A percentile compares a stretch with the other conserved stretches of the same genome.
These are phyloP conservation scores for Astrocystis sublimbata DNA, from an alignment of 495 filamentous ascomycete species.

Conservation along the genomic window DNA sequence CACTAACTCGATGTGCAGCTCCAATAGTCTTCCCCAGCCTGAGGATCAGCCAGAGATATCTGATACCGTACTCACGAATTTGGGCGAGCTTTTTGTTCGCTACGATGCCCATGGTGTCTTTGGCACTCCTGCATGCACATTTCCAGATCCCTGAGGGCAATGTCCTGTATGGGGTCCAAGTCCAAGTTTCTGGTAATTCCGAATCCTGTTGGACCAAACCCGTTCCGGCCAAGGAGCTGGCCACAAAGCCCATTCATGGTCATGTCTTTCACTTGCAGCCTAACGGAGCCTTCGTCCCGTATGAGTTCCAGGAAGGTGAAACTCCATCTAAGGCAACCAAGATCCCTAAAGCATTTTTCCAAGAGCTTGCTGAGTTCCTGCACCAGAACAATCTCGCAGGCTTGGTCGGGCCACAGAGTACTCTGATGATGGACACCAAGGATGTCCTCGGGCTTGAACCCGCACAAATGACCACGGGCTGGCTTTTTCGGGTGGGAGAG, in stretches of 20 bases:
- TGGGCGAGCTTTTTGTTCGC: conserved; percentile 9
- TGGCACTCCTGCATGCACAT: conserved; percentile 9
- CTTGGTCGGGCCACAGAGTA: conserved; percentile 8
- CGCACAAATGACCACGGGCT: conserved; percentile 4
- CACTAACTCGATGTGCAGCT: conserved; percentile 7
- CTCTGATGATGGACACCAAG: conserved; percentile 12
- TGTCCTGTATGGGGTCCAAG: conserved; percentile 3
- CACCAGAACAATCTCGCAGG: not conserved
- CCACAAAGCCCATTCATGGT: conserved; percentile 3
- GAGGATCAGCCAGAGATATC: conserved; percentile 6
- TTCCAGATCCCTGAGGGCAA: conserved; percentile 2
- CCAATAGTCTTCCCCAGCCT: conserved; percentile 6
- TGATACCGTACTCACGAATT: conserved; percentile 2
- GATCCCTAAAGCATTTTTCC: not conserved
- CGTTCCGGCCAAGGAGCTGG: conserved; percentile 7
- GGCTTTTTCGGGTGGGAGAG: conserved; percentile 7
- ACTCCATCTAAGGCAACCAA: not conserved
- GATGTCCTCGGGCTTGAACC: conserved; percentile 4
- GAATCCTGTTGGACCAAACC: conserved; percentile 8
- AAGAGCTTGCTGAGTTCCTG: conserved; percentile 7
- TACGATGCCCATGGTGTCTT: not conserved
- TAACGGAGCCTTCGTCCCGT: conserved; percentile 3
- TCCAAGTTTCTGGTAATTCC: conserved; percentile 6
- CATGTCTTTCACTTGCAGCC: conserved; percentile 7
- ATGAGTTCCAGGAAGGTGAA: conserved; percentile 8